Evolutionary conservation across 371 early-diverging fungal species (phyloP).

Genomic region (Lichtheimia ornata): DNA sequence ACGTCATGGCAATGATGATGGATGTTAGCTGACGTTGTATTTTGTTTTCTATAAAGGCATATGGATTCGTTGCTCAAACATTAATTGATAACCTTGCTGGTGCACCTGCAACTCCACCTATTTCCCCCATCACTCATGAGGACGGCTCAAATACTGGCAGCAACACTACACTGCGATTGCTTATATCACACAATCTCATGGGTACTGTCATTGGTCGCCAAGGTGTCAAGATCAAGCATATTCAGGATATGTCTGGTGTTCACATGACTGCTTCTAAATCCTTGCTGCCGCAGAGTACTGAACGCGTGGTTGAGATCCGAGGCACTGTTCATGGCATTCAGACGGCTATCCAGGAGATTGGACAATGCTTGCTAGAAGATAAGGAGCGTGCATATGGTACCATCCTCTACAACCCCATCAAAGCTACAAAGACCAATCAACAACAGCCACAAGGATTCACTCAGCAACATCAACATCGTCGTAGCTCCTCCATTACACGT

Average conservation of each 20-base stretch:
- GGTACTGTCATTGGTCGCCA: constrained; percentile 88
- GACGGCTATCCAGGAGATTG: constrained; percentile 73
- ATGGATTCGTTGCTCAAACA: constrained; percentile 71
- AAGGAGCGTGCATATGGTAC: constrained; percentile 50
- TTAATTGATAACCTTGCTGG: constrained; percentile 66
- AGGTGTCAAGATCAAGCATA: constrained; percentile 84
- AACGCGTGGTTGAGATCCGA: constrained; percentile 82
- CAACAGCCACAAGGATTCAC: constrained; percentile 17
- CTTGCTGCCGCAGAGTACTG: constrained; percentile 83
- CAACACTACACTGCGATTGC: constrained; percentile 60
- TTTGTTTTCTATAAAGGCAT: constrained; percentile 21
- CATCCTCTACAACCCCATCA: constrained; percentile 48
- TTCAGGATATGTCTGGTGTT: constrained; percentile 81
- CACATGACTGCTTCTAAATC: constrained; percentile 85
- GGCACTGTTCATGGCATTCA: constrained; percentile 73
- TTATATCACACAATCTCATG: constrained; percentile 85
- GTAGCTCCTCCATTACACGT: constrained; percentile 58
- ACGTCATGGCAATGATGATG: no score
- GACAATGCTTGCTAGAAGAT: constrained; percentile 47
- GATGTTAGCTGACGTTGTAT: no score
- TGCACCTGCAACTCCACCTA: constrained; percentile 38
- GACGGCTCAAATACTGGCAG: neutral
- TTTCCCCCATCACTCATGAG: constrained; percentile 4
- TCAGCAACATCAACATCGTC: constrained; percentile 17
- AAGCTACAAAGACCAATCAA: constrained; percentile 18